Conservation (phyloP, 345 rosid genomes). For the Acer negundo region DNA sequence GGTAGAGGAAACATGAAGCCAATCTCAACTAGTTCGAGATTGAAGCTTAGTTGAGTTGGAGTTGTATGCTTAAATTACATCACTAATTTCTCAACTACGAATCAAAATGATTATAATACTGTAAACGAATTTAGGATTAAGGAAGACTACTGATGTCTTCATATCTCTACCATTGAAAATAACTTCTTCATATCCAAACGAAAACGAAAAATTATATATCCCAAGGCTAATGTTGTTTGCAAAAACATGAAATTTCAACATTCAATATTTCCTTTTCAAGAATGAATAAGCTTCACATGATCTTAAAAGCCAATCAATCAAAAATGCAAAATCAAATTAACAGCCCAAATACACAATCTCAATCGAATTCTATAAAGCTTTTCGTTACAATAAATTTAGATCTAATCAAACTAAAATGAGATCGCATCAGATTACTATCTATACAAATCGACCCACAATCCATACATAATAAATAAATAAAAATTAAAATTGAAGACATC, state of each 20-base stretch:
- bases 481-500: constrained; percentile 2
- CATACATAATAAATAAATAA: neutral
- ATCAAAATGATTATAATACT: neutral
- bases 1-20: neutral
- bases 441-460: neutral
- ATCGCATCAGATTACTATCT: neutral
- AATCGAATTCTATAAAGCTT: neutral
- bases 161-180: neutral
- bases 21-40: neutral
- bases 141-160: neutral
- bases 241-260: neutral
- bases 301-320: constrained; percentile 4
- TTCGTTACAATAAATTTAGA: constrained; percentile 16
- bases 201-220: neutral
- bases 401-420: constrained; percentile 24
- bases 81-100: neutral
- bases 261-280: neutral
- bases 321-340: constrained; percentile 13
- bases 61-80: neutral
- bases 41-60: neutral
- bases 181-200: neutral
- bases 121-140: neutral
- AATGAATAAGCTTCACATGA: neutral
- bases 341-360: neutral
- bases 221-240: neutral